A percentile compares a stretch with the other conserved stretches of the same genome.
Evolutionary conservation across 2,329 filamentous ascomycete species (phyloP).

Genomic region (Podosphaera xanthii): DNA sequence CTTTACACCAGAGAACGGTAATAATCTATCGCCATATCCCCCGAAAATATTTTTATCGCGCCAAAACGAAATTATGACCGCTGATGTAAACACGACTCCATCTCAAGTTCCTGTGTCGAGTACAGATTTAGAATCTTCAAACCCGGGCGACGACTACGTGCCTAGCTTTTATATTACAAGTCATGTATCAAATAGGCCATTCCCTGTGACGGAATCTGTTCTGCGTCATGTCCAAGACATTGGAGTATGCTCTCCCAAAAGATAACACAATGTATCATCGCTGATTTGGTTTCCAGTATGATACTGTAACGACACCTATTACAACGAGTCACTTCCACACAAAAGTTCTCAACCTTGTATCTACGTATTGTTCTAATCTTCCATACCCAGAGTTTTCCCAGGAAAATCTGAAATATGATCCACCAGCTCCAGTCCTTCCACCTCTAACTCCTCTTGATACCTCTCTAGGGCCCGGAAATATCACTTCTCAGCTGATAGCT

Average conservation of each 20-base stretch:
- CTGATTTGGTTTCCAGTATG: conserved; percentile 31
- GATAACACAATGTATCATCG: conserved; percentile 3
- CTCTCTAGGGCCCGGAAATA: conserved; percentile 41
- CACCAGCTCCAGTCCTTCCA: conserved; percentile 33
- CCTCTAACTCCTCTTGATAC: conserved; percentile 66
- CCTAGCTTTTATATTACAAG: conserved; percentile 48
- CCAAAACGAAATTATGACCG: background rate
- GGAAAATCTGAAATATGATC: conserved; percentile 20
- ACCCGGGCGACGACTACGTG: conserved; percentile 11
- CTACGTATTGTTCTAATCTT: conserved; percentile 24
- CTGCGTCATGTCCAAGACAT: conserved; percentile 44
- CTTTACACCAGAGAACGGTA: too few relatives aligned
- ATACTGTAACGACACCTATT: conserved; percentile 57
- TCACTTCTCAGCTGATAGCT: conserved; percentile 51
- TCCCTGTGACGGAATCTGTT: conserved; percentile 38
- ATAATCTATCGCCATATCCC: too few relatives aligned
- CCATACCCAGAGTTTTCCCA: conserved; percentile 21
- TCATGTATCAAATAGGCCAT: conserved; percentile 40
- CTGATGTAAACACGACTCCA: background rate
- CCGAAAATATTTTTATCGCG: too few relatives aligned
- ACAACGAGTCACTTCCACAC: conserved; percentile 52
- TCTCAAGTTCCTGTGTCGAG: background rate
- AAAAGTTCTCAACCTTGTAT: conserved; percentile 39
- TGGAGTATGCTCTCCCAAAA: conserved; percentile 29
- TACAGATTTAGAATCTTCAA: background rate